These are phyloP conservation scores for Rhodotorula sp. DNA, from an alignment of 1,284 basidiomycete genomes.

Conservation along the genomic window DNA sequence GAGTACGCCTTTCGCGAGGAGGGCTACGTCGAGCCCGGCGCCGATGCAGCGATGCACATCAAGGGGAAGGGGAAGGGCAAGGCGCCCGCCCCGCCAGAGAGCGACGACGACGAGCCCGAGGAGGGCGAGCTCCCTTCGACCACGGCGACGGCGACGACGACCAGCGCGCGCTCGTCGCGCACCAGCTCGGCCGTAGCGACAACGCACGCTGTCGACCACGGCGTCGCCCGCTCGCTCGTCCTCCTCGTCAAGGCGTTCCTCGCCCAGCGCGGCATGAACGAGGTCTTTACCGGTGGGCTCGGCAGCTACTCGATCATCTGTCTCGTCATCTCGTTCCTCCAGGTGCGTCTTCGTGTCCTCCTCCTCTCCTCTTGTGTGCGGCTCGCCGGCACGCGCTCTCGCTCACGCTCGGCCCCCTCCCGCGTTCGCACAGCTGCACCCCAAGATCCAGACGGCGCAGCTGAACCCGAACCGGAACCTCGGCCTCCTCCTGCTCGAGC, in stretches of 20 bases:
- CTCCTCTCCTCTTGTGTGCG: not conserved
- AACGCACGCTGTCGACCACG: slow-evolving; percentile 39
- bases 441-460: slow-evolving; percentile 83
- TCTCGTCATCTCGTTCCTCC: slow-evolving; percentile 87
- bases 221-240: slow-evolving; percentile 60
- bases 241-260: slow-evolving; percentile 89
- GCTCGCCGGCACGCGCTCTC: not conserved
- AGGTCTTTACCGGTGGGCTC: slow-evolving; percentile 92
- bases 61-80: slow-evolving; percentile 26
- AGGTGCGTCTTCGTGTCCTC: slow-evolving; percentile 56
- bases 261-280: slow-evolving; percentile 88
- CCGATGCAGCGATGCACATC: not conserved
- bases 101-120: slow-evolving; percentile 7
- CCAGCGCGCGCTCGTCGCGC: not conserved
- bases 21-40: slow-evolving; percentile 36
- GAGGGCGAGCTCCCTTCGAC: not conserved
- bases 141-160: not conserved
- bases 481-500: slow-evolving; percentile 89
- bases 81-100: not conserved
- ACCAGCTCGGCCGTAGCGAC: not conserved
- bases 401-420: not conserved
- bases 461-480: slow-evolving; percentile 85
- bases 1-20: slow-evolving; percentile 34
- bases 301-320: slow-evolving; percentile 95
- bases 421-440: slow-evolving; percentile 68